Evolutionary conservation across 2,329 filamentous ascomycete genomes (phyloP), one percentile per base, ranked within the genome.

Genomic region (Neonectria ditissima): DNA sequence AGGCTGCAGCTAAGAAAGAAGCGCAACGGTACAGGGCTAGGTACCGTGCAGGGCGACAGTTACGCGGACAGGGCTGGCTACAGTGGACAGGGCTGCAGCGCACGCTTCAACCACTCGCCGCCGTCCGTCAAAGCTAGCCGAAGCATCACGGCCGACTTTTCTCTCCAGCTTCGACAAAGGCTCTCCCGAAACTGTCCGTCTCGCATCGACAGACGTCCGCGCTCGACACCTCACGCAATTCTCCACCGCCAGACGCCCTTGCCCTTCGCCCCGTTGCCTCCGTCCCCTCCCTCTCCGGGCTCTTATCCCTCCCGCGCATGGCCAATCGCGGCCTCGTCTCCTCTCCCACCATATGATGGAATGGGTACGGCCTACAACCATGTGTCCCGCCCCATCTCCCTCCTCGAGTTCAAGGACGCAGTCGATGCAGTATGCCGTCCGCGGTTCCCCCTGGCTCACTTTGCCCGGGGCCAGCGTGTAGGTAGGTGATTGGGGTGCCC

Each of bases 361-460:
- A 80, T 81, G 79, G 72, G 68, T 72, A 68, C 72, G 56, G 67
- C 78, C 64, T 75, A 80, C 63, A 77, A 81, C 65, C 77, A 75
- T 68, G 76, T 74, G 55, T 72, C 79, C 59, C 76, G 75, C 62
- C 80, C 80, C 54, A 77, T 82, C 63, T 69, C 74, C 51, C 59
- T 76, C 53, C 16, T 66, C 61, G 80, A 82, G 65, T 82, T 81
- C 66, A 73, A 73, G 62, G 78, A 88, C 67, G 86, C 83, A 18
- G 66, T 89, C 62, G 80, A 80, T 55, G 82, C 85, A 54, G 79
- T 79, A 64, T 83, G 84, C 68, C 77, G 75, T 28, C 84, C 84
- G 11, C 81, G 84, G n/a, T 87, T 84, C 71, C 82, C 83, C 2
- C 71, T 75, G 24, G 77, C 77, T 18, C 78, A 78, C 44, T 70